Evolutionary conservation across 2,329 filamentous ascomycete species (phyloP), one percentile per base, ranked within the genome.

Genomic region (Penicillium sclerotiorum): DNA sequence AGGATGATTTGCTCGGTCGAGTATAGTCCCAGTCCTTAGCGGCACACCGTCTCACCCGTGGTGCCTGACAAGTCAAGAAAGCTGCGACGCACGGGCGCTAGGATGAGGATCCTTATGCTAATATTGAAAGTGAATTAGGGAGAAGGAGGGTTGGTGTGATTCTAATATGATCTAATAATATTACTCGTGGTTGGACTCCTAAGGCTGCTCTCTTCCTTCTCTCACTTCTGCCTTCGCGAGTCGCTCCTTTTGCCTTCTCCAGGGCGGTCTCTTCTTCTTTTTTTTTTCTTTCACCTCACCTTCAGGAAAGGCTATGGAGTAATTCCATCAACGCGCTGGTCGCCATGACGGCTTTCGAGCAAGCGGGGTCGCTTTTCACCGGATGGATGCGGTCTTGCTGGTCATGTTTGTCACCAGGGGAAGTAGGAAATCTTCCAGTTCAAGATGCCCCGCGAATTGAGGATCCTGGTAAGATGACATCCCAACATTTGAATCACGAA

Each of bases 351-450:
- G 60, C 61, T 64, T 60, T 68, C 47, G 66, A 70, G 61, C 69
- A 68, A 65, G 70, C 67, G 61, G 69, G 66, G 54, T 70, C 69
- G 59, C 56, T 65, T 53, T 66, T 73, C 59, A 67, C 61, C 58
- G 65, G 64, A 58, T 74, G 71, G 71, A 59, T 72, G 53, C 59
- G 62, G 39, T 71, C 68, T 57, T 74, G 69, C 61, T 67, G 68
- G 55, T 64, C 61, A 53, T 73, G 69, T 60, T 52, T 67, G 43
- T 65, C 59, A 51, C 56, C 61, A 49, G 53, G 55, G 44, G 32
- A 17, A 9, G 25, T 20, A 15, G 17, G 30, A 2, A 39, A 46
- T 12, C 25, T 27, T 27, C 25, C 25, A 27, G 25, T 27, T 27
- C 25, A 27, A 50, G 54, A 53, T 28, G 32, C 11, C 20, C 37